Evolutionary conservation across 495 filamentous ascomycete species (phyloP).

Genomic region (Patellaria atrata): DNA sequence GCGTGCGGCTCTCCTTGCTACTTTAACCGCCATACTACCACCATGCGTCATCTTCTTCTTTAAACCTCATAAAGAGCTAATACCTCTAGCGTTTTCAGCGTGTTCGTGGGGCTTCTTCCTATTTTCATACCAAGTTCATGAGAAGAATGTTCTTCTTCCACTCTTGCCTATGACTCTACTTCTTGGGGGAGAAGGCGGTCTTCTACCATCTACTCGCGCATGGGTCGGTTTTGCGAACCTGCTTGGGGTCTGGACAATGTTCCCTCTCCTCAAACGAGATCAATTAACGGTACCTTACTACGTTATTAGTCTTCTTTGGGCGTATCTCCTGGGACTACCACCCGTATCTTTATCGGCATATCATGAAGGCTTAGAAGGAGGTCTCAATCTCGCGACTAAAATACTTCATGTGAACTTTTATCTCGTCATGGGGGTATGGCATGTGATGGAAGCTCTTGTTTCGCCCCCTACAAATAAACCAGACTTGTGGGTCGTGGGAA

Average conservation of each 20-base stretch:
- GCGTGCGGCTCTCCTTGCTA: slow-evolving; percentile 59
- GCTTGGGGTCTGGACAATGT: slow-evolving; percentile 87
- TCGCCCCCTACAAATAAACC: slow-evolving; percentile 59
- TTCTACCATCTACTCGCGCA: slow-evolving; percentile 57
- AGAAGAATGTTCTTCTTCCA: slow-evolving; percentile 87
- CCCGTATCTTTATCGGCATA: slow-evolving; percentile 59
- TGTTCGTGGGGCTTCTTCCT: slow-evolving; percentile 95
- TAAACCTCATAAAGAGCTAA: slow-evolving; percentile 56
- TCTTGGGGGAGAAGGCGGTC: slow-evolving; percentile 58
- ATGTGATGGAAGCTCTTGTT: slow-evolving; percentile 55
- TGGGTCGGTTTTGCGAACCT: slow-evolving; percentile 93
- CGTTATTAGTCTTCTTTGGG: slow-evolving; percentile 74
- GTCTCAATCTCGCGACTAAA: slow-evolving; percentile 39
- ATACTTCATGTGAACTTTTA: slow-evolving; percentile 66
- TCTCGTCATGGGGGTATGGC: slow-evolving; percentile 59
- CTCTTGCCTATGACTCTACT: slow-evolving; percentile 83
- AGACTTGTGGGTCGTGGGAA: slow-evolving; percentile 85
- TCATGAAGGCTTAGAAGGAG: slow-evolving; percentile 20
- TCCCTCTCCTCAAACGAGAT: slow-evolving; percentile 73
- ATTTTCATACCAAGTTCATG: slow-evolving; percentile 94
- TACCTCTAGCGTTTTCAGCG: slow-evolving; percentile 64
- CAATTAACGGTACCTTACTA: slow-evolving; percentile 71
- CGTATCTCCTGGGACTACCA: slow-evolving; percentile 76
- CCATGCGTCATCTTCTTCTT: slow-evolving; percentile 68
- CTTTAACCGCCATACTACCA: slow-evolving; percentile 57